phyloP scores from a whole-genome alignment of 139 green algal genomes.

The Picochlorum sp. region DNA sequence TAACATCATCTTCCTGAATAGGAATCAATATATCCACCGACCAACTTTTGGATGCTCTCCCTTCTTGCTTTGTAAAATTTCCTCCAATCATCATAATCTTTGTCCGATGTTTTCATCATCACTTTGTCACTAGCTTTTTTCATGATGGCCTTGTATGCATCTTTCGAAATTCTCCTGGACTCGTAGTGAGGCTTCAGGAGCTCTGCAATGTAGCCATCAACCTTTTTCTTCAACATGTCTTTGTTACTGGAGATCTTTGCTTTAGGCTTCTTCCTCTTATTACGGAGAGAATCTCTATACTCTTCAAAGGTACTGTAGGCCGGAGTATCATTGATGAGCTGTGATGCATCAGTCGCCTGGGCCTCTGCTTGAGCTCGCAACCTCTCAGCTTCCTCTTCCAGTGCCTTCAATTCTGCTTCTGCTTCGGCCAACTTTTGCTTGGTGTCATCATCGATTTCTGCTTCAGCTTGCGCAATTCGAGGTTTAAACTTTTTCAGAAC shows the following conservation, averaged over 20 bases:
- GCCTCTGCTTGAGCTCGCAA: not conserved
- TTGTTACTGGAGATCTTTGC: constrained; percentile 1
- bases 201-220: not conserved
- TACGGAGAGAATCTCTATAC: constrained; percentile 1
- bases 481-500: not conserved
- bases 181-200: constrained; percentile 28
- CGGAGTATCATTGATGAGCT: not conserved
- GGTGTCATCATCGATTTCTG: constrained; percentile 14
- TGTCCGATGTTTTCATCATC: not conserved
- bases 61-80: constrained; percentile 6
- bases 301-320: not conserved
- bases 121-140: constrained; percentile 20
- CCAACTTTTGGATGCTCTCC: constrained; percentile 20
- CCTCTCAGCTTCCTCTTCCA: constrained; percentile 4
- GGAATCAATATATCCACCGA: constrained; percentile 25
- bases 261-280: constrained; percentile 12
- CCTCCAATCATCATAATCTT: not conserved
- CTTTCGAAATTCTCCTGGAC: constrained; percentile 30
- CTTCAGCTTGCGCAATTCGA: not conserved
- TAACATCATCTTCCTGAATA: not conserved
- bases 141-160: constrained; percentile 42
- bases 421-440: constrained; percentile 7
- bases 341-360: not conserved
- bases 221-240: no score
- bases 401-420: not conserved